Percentiles rank a stretch among this genome's conserved stretches.
Conservation (phyloP, 768 basidiomycete species). For the Serendipita vermifera region DNA sequence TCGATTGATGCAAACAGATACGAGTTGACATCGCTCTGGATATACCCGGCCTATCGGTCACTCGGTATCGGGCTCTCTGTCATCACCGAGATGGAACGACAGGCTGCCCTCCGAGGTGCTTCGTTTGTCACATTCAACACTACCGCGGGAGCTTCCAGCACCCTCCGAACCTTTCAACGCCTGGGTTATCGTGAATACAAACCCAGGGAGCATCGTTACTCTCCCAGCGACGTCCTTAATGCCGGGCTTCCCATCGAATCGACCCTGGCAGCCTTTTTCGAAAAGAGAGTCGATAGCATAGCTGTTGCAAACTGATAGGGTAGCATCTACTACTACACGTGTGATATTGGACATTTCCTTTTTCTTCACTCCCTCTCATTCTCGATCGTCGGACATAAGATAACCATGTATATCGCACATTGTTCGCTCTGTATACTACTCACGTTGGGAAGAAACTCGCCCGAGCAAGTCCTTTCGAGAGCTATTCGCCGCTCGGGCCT, state of each 20-base stretch:
- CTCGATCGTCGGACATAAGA: not conserved
- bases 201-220: not conserved
- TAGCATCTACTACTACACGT: no score
- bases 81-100: constrained; percentile 2
- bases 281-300: no score
- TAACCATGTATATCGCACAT: no score
- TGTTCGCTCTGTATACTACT: constrained; percentile 8
- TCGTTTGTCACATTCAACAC: constrained; percentile 2
- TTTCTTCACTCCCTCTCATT: not conserved
- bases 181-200: constrained; percentile 8
- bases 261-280: constrained; percentile 5
- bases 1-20: not conserved
- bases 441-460: constrained; percentile 1
- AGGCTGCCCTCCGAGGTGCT: not conserved
- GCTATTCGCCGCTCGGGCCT: no score
- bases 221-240: constrained; percentile 4
- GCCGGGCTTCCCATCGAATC: constrained; percentile 7
- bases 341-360: no score
- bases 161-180: not conserved
- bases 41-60: constrained; percentile 1
- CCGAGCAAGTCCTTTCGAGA: constrained; percentile 8
- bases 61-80: not conserved
- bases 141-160: not conserved
- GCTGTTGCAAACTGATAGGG: no score
- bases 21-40: constrained; percentile 3